These are phyloP conservation scores for Polytrichum commune DNA, from an alignment of 225 moss, liverwort and hornwort species.

Conservation along the genomic window DNA sequence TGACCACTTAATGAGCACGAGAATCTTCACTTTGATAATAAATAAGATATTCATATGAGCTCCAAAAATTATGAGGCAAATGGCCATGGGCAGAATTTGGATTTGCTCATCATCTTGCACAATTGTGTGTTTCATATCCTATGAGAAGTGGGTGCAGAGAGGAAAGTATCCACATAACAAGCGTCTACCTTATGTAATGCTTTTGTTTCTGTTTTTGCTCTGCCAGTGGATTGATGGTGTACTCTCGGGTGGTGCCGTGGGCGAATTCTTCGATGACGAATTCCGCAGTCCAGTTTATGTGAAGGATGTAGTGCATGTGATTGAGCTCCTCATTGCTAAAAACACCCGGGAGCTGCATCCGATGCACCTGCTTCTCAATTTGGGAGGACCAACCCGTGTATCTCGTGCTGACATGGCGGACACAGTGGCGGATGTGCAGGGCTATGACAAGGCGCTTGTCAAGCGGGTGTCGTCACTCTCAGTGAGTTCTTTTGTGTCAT, in stretches of 20 bases:
- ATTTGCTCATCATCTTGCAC: no score
- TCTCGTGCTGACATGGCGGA: constrained; percentile 91
- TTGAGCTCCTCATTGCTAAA: constrained; percentile 63
- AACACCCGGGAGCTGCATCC: constrained; percentile 24
- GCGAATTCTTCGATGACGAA: constrained; percentile 78
- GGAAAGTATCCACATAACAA: no score
- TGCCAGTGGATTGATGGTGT: constrained; percentile 82
- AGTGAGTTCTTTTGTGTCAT: constrained; percentile 26
- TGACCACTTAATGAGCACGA: no score
- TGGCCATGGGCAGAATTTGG: no score
- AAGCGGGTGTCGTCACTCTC: constrained; percentile 61
- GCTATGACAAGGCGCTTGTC: constrained; percentile 59
- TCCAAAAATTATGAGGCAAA: no score
- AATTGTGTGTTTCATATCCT: no score
- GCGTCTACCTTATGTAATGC: no score
- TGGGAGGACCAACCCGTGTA: constrained; percentile 81
- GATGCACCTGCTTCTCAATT: constrained; percentile 55
- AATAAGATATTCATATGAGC: no score
- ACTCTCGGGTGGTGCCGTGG: constrained; percentile 53
- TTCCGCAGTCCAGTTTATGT: constrained; percentile 88
- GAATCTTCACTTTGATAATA: no score
- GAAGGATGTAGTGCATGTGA: constrained; percentile 75
- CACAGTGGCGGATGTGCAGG: constrained; percentile 64
- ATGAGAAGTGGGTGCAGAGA: no score
- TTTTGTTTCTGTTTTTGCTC: no score